Evolutionary conservation across 2,329 filamentous ascomycete genomes (phyloP).

Genomic region (Aphanocladium album): DNA sequence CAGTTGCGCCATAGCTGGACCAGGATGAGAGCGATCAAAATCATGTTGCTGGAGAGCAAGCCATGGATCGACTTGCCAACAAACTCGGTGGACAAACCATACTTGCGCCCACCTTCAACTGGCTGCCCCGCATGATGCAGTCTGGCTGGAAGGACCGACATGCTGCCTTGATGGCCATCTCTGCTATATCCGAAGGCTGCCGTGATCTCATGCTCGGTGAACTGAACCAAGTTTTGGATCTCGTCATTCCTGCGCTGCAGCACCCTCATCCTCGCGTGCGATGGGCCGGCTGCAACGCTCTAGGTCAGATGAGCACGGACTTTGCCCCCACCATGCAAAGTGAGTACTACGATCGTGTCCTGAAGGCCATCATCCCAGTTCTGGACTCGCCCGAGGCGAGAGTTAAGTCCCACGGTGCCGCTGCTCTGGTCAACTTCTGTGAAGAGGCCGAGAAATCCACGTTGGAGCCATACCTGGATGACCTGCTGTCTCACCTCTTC

Average conservation of each 20-base stretch:
- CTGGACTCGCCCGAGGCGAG: conserved; percentile 84
- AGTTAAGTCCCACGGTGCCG: conserved; percentile 94
- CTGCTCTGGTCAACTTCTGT: conserved; percentile 98
- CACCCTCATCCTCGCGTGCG: conserved; percentile 91
- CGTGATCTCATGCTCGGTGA: conserved; percentile 94
- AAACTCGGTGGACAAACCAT: conserved; percentile 94
- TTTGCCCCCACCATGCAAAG: conserved; percentile 98
- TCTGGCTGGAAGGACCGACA: conserved; percentile 95
- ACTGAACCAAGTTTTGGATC: conserved; percentile 84
- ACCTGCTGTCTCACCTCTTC: conserved; percentile 79
- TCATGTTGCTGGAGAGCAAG: conserved; percentile 95
- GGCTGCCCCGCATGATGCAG: conserved; percentile 96
- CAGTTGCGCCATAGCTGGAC: conserved; percentile 59
- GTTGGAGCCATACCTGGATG: conserved; percentile 87
- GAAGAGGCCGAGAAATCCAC: conserved; percentile 93
- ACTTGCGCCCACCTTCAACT: conserved; percentile 87
- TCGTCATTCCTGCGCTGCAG: conserved; percentile 87
- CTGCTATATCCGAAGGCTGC: conserved; percentile 95
- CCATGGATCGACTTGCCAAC: conserved; percentile 95
- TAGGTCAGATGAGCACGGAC: conserved; percentile 99
- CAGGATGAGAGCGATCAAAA: conserved; percentile 95
- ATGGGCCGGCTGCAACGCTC: conserved; percentile 95
- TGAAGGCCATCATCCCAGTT: conserved; percentile 89
- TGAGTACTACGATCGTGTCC: conserved; percentile 82
- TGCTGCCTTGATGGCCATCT: conserved; percentile 97